Base-by-base conservation (phyloP, 805 yeast genomes). In the Kuraishia capsulata region DNA sequence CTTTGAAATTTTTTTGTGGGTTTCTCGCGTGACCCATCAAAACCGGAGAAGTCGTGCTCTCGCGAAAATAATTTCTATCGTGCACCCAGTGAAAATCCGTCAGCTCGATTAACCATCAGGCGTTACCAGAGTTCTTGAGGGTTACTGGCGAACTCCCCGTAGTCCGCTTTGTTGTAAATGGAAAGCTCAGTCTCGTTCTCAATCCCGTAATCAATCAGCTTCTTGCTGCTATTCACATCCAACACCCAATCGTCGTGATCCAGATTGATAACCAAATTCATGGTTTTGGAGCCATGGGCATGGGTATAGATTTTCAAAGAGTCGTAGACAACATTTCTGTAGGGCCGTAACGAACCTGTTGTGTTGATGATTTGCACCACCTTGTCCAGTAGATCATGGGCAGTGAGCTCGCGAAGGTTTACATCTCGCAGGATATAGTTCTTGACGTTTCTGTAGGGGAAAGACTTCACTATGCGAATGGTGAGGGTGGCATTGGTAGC, bases 41-140 rank as follows among this genome's bases (percentile, higher is more conserved):
- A n/a, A n/a, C n/a, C n/a, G n/a, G n/a, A n/a, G n/a, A n/a, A n/a
- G n/a, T n/a, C n/a, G n/a, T n/a, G n/a, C n/a, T n/a, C n/a, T n/a
- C n/a, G n/a, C n/a, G n/a, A n/a, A n/a, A n/a, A n/a, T n/a, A n/a
- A n/a, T n/a, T n/a, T n/a, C n/a, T n/a, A n/a, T n/a, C n/a, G n/a
- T n/a, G n/a, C n/a, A n/a, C n/a, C n/a, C n/a, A n/a, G n/a, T n/a
- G n/a, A n/a, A n/a, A n/a, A n/a, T n/a, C n/a, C n/a, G n/a, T n/a
- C n/a, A n/a, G n/a, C n/a, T n/a, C n/a, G n/a, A n/a, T n/a, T n/a
- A n/a, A n/a, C n/a, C n/a, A n/a, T n/a, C n/a, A n/a, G n/a, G n/a
- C n/a, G n/a, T 57, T 57, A 81, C 97, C 98, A 90, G 56, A 84
- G 83, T 53, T 88, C 96, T 50, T 77, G 88, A 0, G 98, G 98